A percentile compares a stretch with the other conserved stretches of the same genome.
Evolutionary conservation across 2,329 filamentous ascomycete genomes (phyloP).

Genomic region (Fusarium redolens): DNA sequence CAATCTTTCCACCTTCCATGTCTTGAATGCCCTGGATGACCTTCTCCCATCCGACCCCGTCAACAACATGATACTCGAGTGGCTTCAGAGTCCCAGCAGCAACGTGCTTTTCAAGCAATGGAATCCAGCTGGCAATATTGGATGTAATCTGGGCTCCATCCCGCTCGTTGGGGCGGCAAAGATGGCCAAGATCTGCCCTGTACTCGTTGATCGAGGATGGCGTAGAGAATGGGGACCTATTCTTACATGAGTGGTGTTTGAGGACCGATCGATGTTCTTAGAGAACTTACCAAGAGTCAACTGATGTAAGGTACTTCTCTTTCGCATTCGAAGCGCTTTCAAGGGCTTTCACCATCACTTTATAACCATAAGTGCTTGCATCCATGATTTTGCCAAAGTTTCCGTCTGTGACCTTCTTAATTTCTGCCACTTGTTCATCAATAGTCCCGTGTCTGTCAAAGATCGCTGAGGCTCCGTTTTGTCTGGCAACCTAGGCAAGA

Average conservation of each 20-base stretch:
- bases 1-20: constrained; percentile 33
- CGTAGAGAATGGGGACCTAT: constrained; percentile 41
- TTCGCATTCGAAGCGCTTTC: constrained; percentile 33
- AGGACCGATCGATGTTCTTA: not conserved
- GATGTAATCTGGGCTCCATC: constrained; percentile 30
- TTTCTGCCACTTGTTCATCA: constrained; percentile 48
- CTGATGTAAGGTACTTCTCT: constrained; percentile 48
- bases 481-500: constrained; percentile 38
- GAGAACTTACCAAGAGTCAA: constrained; percentile 50
- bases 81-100: constrained; percentile 39
- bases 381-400: constrained; percentile 51
- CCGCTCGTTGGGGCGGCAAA: constrained; percentile 36
- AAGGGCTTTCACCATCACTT: constrained; percentile 48
- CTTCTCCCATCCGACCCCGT: constrained; percentile 43
- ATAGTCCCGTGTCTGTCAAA: constrained; percentile 47
- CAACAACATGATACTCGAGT: constrained; percentile 37
- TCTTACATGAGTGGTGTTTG: fast-evolving
- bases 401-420: constrained; percentile 48
- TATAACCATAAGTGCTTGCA: constrained; percentile 44
- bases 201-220: constrained; percentile 40
- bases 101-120: constrained; percentile 39
- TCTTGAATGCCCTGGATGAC: constrained; percentile 38
- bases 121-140: constrained; percentile 27
- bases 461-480: constrained; percentile 48
- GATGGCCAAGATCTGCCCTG: constrained; percentile 40